Evolutionary conservation across 306 rosid species (phyloP), one percentile per base, ranked within the genome.

Genomic region (Pterocarpus macrocarpus): DNA sequence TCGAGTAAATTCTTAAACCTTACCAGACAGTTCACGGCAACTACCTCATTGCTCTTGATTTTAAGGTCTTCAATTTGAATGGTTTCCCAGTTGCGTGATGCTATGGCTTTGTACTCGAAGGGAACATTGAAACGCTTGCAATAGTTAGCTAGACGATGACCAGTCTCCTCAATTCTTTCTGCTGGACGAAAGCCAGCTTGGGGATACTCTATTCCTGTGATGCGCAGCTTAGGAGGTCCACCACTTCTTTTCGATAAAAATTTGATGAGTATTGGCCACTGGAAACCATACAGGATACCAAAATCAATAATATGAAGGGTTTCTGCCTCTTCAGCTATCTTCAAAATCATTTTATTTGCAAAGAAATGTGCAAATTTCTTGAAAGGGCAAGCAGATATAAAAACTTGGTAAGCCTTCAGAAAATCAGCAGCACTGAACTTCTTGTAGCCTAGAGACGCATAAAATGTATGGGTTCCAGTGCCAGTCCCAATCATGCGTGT

Each of bases 241-340:
- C 95, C 98, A 0, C 5, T 12, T 78, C 94, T 85, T 52, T 28
- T 67, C 36, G 97, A 85, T 49, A 94, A 88, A 82, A 74, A 61
- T n/a, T 85, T 86, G 79, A 94, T 89, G 12, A 94, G 93, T 58
- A 86, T 88, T 59, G 98, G 98, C 98, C 98, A 94, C 64, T 92
- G 98, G 80, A 90, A 94, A 66, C 98, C 98, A 67, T 94, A 92
- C 2, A 85, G 70, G 83, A 94, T 94, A 72, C 98, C 98, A 41
- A 94, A 94, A 78, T 94, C 98, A 30, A 94, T 81, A 14, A 92
- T 85, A 74, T 94, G 98, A 78, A 92, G 94, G 0, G 86, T 55
- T 47, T 81, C 80, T 15, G 91, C 90, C 35, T 87, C 87, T 71
- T 89, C 88, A 71, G 91, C 91, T n/a, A 49, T 79, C 43, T 85